Evolutionary conservation across 2,329 filamentous ascomycete genomes (phyloP).

Genomic region (Xylaria arbuscula): DNA sequence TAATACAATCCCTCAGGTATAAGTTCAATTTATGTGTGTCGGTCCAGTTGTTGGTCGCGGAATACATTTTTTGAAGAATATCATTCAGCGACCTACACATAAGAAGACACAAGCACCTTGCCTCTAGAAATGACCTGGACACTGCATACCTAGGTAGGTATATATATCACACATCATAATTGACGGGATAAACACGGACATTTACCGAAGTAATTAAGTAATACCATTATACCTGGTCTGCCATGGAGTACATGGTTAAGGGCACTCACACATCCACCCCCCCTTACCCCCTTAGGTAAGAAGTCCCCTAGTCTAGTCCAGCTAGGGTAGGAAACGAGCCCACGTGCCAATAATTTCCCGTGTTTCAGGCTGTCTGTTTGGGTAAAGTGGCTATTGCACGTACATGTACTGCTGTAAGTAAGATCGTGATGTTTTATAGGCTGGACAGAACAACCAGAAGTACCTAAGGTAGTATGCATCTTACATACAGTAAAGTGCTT

Average conservation of each 20-base stretch:
- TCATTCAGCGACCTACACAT: no score
- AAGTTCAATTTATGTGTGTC: no score
- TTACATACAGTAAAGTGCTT: no score
- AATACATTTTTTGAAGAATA: no score
- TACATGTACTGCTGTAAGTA: background rate
- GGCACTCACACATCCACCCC: background rate
- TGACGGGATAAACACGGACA: background rate
- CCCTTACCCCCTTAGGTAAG: background rate
- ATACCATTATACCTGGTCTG: background rate
- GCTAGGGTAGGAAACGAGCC: slow-evolving; percentile 5
- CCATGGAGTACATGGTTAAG: no score
- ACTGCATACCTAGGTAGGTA: no score
- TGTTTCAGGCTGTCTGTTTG: slow-evolving; percentile 24
- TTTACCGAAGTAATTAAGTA: background rate
- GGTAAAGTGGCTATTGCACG: slow-evolving; percentile 10
- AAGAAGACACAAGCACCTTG: no score
- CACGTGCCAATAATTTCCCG: slow-evolving; percentile 17
- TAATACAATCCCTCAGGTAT: no score
- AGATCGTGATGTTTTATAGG: background rate
- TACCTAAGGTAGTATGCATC: no score
- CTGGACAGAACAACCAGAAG: no score
- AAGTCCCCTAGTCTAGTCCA: background rate
- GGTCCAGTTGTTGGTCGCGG: no score
- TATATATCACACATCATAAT: background rate
- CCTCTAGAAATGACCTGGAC: no score